Percentiles rank a stretch among this genome's conserved stretches.
Evolutionary conservation across 768 basidiomycete species (phyloP).

Genomic region (Pholiota molesta): DNA sequence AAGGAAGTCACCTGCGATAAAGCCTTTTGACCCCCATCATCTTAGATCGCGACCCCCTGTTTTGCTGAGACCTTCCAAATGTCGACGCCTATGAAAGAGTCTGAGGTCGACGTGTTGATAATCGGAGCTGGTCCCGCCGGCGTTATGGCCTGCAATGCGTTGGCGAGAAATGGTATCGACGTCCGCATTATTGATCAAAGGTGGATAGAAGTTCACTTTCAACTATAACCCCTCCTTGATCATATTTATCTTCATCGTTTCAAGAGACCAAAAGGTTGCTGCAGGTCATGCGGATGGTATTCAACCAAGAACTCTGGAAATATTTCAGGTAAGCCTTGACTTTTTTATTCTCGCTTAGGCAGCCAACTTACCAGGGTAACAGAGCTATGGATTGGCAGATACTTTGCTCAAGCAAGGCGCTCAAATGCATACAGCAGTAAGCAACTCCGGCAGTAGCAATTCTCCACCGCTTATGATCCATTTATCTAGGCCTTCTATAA

Average conservation of each 20-base stretch:
- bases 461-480: not conserved
- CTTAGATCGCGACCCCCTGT: not conserved
- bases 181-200: conserved; percentile 65
- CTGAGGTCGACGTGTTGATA: conserved; percentile 59
- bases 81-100: conserved; percentile 14
- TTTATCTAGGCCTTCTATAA: conserved; percentile 73
- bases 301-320: conserved; percentile 56
- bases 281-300: conserved; percentile 66
- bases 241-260: not conserved
- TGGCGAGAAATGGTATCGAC: conserved; percentile 57
- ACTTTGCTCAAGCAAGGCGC: conserved; percentile 63
- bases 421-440: conserved; percentile 65
- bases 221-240: not conserved
- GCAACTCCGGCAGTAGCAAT: not conserved
- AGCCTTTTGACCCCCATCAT: not conserved
- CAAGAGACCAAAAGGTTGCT: conserved; percentile 48
- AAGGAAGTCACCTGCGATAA: not conserved
- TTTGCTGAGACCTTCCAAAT: not conserved
- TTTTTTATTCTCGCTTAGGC: not conserved
- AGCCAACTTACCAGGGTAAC: not conserved
- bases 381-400: conserved; percentile 82
- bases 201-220: conserved; percentile 27
- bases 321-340: conserved; percentile 45
- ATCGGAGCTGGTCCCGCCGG: conserved; percentile 65
- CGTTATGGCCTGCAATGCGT: conserved; percentile 70